Evolutionary conservation across 2,329 filamentous ascomycete genomes (phyloP).

Genomic region (Pezicula radicicola): DNA sequence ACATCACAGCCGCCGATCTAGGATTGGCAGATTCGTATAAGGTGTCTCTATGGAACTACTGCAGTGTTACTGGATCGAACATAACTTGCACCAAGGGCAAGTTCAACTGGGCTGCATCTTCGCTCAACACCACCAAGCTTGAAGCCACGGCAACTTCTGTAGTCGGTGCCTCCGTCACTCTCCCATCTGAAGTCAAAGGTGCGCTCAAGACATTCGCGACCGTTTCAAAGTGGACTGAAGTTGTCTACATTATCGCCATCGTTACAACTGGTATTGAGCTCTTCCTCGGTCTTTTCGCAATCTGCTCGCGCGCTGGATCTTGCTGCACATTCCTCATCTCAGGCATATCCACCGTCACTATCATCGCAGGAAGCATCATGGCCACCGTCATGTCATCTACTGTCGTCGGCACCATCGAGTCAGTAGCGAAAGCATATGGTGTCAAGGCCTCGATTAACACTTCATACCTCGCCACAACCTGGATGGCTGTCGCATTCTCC

Average conservation of each 20-base stretch:
- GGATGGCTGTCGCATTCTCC: conserved; percentile 78
- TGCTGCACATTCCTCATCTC: conserved; percentile 79
- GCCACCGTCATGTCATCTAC: conserved; percentile 71
- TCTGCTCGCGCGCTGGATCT: conserved; percentile 78
- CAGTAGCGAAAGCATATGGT: conserved; percentile 66
- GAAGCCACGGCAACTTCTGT: conserved; percentile 44
- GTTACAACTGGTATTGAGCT: conserved; percentile 69
- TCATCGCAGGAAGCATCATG: conserved; percentile 65
- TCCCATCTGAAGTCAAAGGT: conserved; percentile 65
- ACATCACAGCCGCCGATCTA: conserved; percentile 56
- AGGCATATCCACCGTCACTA: conserved; percentile 51
- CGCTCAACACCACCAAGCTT: conserved; percentile 64
- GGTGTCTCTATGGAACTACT: conserved; percentile 85
- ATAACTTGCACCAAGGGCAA: conserved; percentile 67
- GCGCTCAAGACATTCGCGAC: conserved; percentile 71
- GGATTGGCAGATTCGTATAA: conserved; percentile 71
- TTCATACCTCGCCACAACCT: conserved; percentile 68
- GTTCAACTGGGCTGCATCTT: conserved; percentile 74
- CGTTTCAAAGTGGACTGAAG: conserved; percentile 78
- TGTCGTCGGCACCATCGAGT: conserved; percentile 66
- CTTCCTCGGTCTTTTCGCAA: conserved; percentile 75
- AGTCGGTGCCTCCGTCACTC: conserved; percentile 51
- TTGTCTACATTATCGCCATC: conserved; percentile 74
- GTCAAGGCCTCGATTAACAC: conserved; percentile 65
- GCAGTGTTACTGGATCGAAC: conserved; percentile 50